Evolutionary conservation across 148 eudicot genomes (phyloP), one percentile per base, ranked within the genome.

Genomic region (Cornus florida): DNA sequence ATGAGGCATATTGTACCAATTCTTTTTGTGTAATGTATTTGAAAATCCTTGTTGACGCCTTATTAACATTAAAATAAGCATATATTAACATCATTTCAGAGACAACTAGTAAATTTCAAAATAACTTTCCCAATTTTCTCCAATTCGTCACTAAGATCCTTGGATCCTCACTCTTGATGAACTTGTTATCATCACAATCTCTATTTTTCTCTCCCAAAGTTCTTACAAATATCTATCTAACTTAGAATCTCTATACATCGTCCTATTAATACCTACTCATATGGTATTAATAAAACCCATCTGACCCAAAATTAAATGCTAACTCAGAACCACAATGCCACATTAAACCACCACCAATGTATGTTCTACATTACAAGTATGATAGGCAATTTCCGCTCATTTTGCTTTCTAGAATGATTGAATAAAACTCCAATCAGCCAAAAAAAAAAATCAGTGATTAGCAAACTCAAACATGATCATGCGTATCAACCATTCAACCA

Each of bases 301-400:
- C 62, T 13, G 2, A 19, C 22, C 22, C 66, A 62, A 62, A 57
- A 17, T 17, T 62, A 62, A 24, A 20, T 20, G 23, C 22, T n/a
- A 67, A 31, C 39, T 13, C 39, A 67, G 38, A 67, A 67, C 19
- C 39, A 67, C 39, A 32, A 11, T 67, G 6, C 38, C 70, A 12
- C 39, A 67, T 67, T 32, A 28, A 28, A 67, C 41, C 70, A 67
- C 41, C 70, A 67, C 19, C 70, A 67, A 67, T 67, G 66, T 19
- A n/a, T 62, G 19, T 62, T 62, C 22, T 62, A 62, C 66, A 17
- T 4, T 62, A 62, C 11, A 62, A n/a, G 23, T 17, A 3, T 62
- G 7, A 11, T 4, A 13, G 7, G 23, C 7, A 62, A 62, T 17
- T 17, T 62, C 3, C 23, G 6, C 66, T 6, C 23, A 62, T n/a